Conservation (phyloP, 805 yeast species). For the Lachancea meyersii region DNA sequence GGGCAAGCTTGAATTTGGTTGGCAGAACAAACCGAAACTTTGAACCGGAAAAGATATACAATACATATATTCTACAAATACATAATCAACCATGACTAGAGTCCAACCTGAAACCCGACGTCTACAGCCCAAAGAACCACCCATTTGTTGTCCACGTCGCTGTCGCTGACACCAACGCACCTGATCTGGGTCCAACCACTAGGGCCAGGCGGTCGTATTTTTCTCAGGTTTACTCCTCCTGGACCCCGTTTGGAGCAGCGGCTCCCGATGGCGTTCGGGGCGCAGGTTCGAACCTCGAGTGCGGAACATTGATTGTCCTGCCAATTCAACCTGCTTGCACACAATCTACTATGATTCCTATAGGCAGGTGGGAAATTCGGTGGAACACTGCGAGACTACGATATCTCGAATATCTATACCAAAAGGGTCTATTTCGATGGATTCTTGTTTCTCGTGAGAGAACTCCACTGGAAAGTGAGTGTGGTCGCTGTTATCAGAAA, state of each 20-base stretch:
- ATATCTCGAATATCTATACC: neutral
- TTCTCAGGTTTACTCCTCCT: neutral
- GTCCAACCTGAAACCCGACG: no score
- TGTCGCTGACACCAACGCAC: neutral
- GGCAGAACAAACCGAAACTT: constrained; percentile 48
- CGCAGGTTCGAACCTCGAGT: constrained; percentile 8
- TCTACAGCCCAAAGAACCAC: no score
- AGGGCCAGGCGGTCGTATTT: no score
- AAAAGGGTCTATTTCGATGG: neutral
- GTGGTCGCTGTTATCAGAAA: constrained; percentile 31
- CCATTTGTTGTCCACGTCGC: no score
- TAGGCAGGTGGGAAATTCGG: constrained; percentile 37
- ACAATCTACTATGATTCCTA: neutral
- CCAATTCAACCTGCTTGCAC: constrained; percentile 11
- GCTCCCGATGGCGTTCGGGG: neutral
- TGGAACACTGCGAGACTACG: constrained; percentile 27
- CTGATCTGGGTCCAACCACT: neutral
- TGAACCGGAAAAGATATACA: no score
- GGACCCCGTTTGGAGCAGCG: constrained; percentile 7
- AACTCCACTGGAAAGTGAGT: constrained; percentile 8
- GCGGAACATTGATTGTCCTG: constrained; percentile 10
- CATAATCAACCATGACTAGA: neutral
- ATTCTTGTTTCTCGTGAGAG: constrained; percentile 10
- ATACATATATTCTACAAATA: no score
- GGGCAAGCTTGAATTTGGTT: constrained; percentile 54